phyloP scores from a whole-genome alignment of 345 rosid genomes.

The Sisymbrium irio region DNA sequence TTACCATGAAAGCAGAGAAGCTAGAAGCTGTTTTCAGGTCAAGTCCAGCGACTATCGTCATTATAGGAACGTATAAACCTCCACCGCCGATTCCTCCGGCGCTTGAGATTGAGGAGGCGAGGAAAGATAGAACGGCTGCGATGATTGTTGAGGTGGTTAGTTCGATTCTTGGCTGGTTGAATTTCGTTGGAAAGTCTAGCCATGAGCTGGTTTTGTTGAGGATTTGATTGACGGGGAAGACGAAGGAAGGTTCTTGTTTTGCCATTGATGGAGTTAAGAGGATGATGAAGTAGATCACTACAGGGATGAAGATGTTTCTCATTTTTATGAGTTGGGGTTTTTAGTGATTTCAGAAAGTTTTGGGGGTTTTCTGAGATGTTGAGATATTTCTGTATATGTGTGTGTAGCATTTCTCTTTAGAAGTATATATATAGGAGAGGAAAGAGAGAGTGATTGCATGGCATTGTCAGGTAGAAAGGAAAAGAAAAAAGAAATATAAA shows the following conservation, averaged over 20 bases:
- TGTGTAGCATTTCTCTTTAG: neutral
- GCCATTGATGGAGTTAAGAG: conserved; percentile 25
- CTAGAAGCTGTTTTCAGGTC: conserved; percentile 75
- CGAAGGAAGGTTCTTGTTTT: conserved; percentile 2
- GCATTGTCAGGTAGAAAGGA: neutral
- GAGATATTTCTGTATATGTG: conserved; percentile 1
- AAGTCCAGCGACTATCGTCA: conserved; percentile 60
- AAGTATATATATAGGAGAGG: conserved; percentile 25
- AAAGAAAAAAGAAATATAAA: neutral
- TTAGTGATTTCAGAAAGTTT: neutral
- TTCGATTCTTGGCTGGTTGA: conserved; percentile 27
- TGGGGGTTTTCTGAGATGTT: neutral
- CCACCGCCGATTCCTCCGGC: conserved; percentile 97
- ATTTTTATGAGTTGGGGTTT: neutral
- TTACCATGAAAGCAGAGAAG: conserved; percentile 91
- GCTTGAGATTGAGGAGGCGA: conserved; percentile 72
- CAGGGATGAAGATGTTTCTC: conserved; percentile 9
- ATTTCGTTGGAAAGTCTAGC: conserved; percentile 17
- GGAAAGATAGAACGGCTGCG: conserved; percentile 60
- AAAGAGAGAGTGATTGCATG: neutral
- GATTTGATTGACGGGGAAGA: conserved; percentile 9
- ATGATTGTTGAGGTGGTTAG: conserved; percentile 26
- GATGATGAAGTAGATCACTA: conserved; percentile 24
- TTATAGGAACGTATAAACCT: conserved; percentile 72
- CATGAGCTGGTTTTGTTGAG: conserved; percentile 34